Evolutionary conservation across 371 early-diverging fungal genomes (phyloP), one percentile per base, ranked within the genome.

Genomic region (Choanephora cucurbitarum): DNA sequence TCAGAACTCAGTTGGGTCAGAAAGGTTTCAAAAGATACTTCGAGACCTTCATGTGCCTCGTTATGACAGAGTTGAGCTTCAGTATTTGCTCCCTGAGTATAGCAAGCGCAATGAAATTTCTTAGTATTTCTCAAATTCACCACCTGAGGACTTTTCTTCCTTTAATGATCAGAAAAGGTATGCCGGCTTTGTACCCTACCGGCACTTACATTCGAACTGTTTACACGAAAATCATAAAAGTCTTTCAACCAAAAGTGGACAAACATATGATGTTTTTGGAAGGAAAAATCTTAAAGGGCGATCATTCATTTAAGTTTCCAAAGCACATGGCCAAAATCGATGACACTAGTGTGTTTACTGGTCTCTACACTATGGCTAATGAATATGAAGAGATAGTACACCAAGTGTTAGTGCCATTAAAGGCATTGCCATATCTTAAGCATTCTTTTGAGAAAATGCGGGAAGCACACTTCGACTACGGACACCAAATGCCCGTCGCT

Each of bases 1-100:
- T 41, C 61, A 60, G 37, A 54, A 54, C 19, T 46, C 44, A 7
- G 50, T 60, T 48, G 55, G 52, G 7, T 34, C 60, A 7, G 17
- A 55, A n/a, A 22, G 52, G 15, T 50, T 66, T 18, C 45, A 46
- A 15, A 40, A 45, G 6, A 37, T 55, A 23, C 57, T 66, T 18
- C 40, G 3, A 4, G 66, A 66, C 18, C 31, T 66, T 5, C 62
- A 66, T 41, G 37, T 39, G 2, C 40, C 50, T 31, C 28, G 28
- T 28, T 7, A 28, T 28, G 28, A 28, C 28, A 28, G 28, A 28
- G 28, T 28, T 28, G 28, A 28, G 28, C 28, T 28, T 28, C 28
- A 28, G 28, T 43, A 49, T 3, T 37, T 49, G 22, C 39, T 49
- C 21, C 24, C 28, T 46, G 28, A 19, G 19, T 24, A 46, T 15